Evolutionary conservation across 2,329 filamentous ascomycete genomes (phyloP).

Genomic region (Ophiocordyceps camponoti-floridani): DNA sequence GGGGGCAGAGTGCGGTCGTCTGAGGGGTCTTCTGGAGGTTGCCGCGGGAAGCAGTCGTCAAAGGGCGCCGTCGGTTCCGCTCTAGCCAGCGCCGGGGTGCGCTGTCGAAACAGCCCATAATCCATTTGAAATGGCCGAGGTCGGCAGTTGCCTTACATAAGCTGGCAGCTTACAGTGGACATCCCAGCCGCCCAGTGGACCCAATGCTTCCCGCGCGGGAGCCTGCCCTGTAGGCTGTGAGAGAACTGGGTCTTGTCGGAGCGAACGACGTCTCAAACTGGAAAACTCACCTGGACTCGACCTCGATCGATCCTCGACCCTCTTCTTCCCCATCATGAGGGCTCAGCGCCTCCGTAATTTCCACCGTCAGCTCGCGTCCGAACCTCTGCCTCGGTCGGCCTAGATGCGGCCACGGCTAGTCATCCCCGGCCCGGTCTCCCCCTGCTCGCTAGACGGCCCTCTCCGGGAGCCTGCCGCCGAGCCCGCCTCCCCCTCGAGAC

Average conservation of each 20-base stretch:
- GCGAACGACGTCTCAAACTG: background rate
- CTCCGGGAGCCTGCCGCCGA: background rate
- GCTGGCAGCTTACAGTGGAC: too few relatives aligned
- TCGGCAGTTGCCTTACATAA: too few relatives aligned
- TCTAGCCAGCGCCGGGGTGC: too few relatives aligned
- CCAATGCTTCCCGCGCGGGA: background rate
- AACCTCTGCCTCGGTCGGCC: slow-evolving; percentile 7
- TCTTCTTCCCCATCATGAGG: background rate
- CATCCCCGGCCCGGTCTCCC: background rate
- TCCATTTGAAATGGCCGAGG: too few relatives aligned
- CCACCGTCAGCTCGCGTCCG: background rate
- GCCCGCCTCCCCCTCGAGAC: background rate
- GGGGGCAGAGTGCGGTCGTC: too few relatives aligned
- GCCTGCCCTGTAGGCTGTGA: background rate
- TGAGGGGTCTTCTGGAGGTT: too few relatives aligned
- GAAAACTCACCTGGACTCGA: background rate
- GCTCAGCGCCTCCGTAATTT: background rate
- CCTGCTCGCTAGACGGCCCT: background rate
- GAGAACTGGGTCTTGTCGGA: background rate
- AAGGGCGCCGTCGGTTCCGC: too few relatives aligned
- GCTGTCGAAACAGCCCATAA: too few relatives aligned
- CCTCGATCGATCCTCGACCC: background rate
- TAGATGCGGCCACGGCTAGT: slow-evolving; percentile 6
- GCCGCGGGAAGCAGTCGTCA: too few relatives aligned
- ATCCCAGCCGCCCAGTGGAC: too few relatives aligned